Evolutionary conservation across 1,284 basidiomycete genomes (phyloP), one percentile per base, ranked within the genome.

Genomic region (Ganoderma lucidum): DNA sequence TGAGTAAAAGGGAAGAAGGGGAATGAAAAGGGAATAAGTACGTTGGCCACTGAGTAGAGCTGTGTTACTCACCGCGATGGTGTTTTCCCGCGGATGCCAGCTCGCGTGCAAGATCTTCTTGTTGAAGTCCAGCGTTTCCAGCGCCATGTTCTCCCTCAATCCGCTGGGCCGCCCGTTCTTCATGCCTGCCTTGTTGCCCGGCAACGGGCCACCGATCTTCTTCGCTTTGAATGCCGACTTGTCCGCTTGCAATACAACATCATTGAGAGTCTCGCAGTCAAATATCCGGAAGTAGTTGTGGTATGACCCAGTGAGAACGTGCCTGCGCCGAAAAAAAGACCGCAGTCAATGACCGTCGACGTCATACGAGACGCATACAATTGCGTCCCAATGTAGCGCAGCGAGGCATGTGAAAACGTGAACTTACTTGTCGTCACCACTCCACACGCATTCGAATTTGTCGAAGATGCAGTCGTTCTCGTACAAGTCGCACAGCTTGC

Each of bases 211-310:
- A 19, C 93, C 95, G 70, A 97, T 95, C 87, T 99, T 98, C 91
- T 99, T 99, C 62, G 96, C 96, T 83, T 99, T 99, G 88, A 99
- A 99, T 6, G 97, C 97, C 17, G 96, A 97, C 84, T 99, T 99
- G 86, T 99, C 98, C 6, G 98, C 98, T 83, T 99, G 98, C 68
- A 99, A 83, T 17, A 99, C 96, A 45, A 98, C 91, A 78, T 99
- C 97, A 72, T 92, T 93, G 75, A 93, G 84, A 55, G 93, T 93
- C 72, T 98, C 96, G 73, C 93, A 91, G 81, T 99, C 97, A 83
- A 97, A 99, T 88, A 99, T 97, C 82, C 97, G 96, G 93, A 99
- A 98, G 85, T 98, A 99, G 83, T 99, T 99, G 86, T 99, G 97
- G 84, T 99, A 99, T 62, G 97, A 98, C 63, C 98, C 98, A 17